Evolutionary conservation across 768 basidiomycete genomes (phyloP), one percentile per base, ranked within the genome.

Genomic region (Leccinum broughii): DNA sequence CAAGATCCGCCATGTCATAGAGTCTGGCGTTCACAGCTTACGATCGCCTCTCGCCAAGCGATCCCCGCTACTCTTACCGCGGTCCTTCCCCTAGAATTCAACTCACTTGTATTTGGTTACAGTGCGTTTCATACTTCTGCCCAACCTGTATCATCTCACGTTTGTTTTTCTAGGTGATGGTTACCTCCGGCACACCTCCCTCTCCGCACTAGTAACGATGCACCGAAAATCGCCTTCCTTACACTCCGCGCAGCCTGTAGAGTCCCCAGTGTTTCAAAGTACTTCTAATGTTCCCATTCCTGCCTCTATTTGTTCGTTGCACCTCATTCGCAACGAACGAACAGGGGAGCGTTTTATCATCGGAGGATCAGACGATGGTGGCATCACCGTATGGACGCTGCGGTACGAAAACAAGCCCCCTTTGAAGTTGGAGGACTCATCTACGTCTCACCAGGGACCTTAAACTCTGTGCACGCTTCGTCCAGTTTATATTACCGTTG

Each of bases 331-430:
- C 54, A 87, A 89, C 63, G 75, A 78, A 17, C 71, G 85, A 39
- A 88, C 86, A 1, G 81, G 80, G 39, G 85, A 90, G 61, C 80
- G 75, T 17, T 82, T 85, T 34, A 75, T 95, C 15, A 75, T 92
- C 14, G 92, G 89, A 14, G 92, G 93, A 3, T 83, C 81, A 0
- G 88, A 90, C 58, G 90, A 92, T 66, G 93, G 93, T 3, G 86
- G 87, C 0, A 80, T 95, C 26, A 85, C 83, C 0, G 77, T 92
- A 57, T 95, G 92, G 92, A 78, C 81, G 3, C 63, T 83, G 7
- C 81, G 79, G 92, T 93, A 69, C 57, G 84, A 69, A 44, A 22
- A 24, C 41, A 39, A 28, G 6, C 15, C 6, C 1, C 39, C 4
- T 34, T 49, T 30, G 49, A 61, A 44, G 41, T 20, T 49, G 15